Evolutionary conservation across 441 rosid genomes (phyloP).

Genomic region (Dalechampia spathulata): DNA sequence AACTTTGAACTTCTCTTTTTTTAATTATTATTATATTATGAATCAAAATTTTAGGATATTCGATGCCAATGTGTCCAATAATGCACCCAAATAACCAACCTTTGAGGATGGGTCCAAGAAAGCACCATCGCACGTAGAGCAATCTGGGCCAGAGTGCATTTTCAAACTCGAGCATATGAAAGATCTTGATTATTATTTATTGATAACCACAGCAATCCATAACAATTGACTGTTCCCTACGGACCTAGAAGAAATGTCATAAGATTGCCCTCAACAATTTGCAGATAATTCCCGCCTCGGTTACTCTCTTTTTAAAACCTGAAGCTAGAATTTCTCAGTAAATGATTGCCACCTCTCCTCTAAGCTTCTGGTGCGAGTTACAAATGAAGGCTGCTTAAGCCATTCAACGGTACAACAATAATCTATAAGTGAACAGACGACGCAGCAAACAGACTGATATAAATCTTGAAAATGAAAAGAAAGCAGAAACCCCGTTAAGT

Average conservation of each 20-base stretch:
- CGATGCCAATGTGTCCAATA: too few species aligned
- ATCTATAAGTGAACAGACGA: conserved; percentile 18
- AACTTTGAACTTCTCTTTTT: too few species aligned
- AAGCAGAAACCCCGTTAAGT: conserved; percentile 1
- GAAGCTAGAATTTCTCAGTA: conserved; percentile 8
- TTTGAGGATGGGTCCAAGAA: too few species aligned
- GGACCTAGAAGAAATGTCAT: not conserved
- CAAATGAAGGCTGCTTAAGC: conserved; percentile 9
- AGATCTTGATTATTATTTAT: too few species aligned
- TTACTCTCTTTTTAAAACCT: conserved; percentile 13
- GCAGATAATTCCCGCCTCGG: conserved; percentile 3
- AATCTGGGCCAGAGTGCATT: too few species aligned
- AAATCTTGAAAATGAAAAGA: conserved; percentile 8
- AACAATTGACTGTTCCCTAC: not conserved
- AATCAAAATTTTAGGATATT: too few species aligned
- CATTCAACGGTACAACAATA: conserved; percentile 17
- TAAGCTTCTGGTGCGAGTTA: conserved; percentile 16
- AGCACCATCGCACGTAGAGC: too few species aligned
- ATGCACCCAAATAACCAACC: too few species aligned
- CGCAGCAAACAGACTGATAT: conserved; percentile 2
- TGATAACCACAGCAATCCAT: too few species aligned
- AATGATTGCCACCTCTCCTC: conserved; percentile 6
- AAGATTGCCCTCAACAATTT: not conserved
- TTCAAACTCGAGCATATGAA: too few species aligned
- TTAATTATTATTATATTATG: too few species aligned